These are phyloP conservation scores for Pulveroboletus sp. DNA, from an alignment of 768 basidiomycete species.

Conservation along the genomic window DNA sequence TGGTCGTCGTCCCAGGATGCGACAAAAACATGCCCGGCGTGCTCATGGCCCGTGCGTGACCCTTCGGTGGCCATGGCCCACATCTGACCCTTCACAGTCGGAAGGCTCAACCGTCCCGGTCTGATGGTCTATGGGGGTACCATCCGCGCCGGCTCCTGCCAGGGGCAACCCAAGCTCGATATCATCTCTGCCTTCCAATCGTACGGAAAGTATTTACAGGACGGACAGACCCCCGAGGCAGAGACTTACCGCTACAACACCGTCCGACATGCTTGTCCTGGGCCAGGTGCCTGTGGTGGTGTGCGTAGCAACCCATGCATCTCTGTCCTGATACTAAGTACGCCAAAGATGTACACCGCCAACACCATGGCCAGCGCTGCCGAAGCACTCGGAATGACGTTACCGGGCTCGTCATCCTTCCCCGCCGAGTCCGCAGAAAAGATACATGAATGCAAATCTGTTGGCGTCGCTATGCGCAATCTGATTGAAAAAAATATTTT, in stretches of 20 bases:
- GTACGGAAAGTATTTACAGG: slow-evolving; percentile 92
- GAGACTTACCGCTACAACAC: slow-evolving; percentile 83
- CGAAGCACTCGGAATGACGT: slow-evolving; percentile 93
- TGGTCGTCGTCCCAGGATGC: slow-evolving; percentile 96
- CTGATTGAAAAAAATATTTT: slow-evolving; percentile 88
- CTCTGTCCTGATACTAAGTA: slow-evolving; percentile 5
- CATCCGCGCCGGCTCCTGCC: slow-evolving; percentile 90
- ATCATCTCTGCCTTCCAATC: slow-evolving; percentile 97
- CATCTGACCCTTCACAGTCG: slow-evolving; percentile 49
- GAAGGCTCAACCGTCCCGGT: slow-evolving; percentile 91
- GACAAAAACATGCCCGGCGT: slow-evolving; percentile 99
- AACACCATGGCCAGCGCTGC: slow-evolving; percentile 98
- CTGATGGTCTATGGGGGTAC: slow-evolving; percentile 98
- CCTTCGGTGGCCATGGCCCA: not conserved
- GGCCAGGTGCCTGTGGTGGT: slow-evolving; percentile 95
- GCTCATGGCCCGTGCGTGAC: slow-evolving; percentile 82
- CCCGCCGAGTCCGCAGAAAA: slow-evolving; percentile 93
- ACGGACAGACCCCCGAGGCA: slow-evolving; percentile 77
- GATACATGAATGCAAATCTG: slow-evolving; percentile 69
- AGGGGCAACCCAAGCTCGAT: slow-evolving; percentile 82
- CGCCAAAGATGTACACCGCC: slow-evolving; percentile 85
- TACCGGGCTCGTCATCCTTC: slow-evolving; percentile 96
- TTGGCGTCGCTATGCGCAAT: slow-evolving; percentile 81
- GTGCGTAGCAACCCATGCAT: slow-evolving; percentile 45
- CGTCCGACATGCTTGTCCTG: slow-evolving; percentile 92